Base-by-base conservation (phyloP, 2,329 filamentous ascomycete species). In the Claviceps sp. region DNA sequence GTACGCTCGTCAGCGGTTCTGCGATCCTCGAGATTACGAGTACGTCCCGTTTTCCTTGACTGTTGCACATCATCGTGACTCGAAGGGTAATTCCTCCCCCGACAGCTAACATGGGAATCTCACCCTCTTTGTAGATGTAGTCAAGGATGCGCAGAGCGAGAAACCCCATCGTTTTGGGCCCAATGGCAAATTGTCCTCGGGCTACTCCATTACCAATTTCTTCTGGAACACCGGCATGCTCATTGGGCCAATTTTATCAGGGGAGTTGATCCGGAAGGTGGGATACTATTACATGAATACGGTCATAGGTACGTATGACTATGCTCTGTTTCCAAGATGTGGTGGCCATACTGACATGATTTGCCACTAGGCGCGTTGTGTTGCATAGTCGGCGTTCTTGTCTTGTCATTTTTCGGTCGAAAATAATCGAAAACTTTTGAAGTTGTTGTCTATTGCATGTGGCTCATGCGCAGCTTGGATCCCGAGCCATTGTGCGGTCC, bases 281-380 rank as follows among this genome's bases (percentile, higher is more conserved):
- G 47, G 47, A n/a, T 49, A 49, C 22, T 49, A 34, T 37, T 42
- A 49, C 9, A 49, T 49, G 47, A 49, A 49, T 11, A 18, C 26
- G 8, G 18, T 8, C 5, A 42, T 49, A 13, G 47, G 47, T 49
- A 16, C n/a, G 22, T 42, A 18, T 34, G 11, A 16, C 18, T 5
- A 22, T 16, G 20, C 6, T 6, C 7, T 24, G 2, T 5, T 6
- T 3, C 8, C 9, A 9, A 22, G 9, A 34, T 11, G 1, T 13
- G 9, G 22, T 34, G 30, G 9, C 30, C 30, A 49, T 18, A 3
- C 46, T 48, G 46, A 46, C 14, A 16, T n/a, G 11, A 22, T 37
- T 37, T 24, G 11, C 6, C 5, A 16, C 7, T 16, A 48, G 46
- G 13, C 16, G 24, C 34, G 11, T 22, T 48, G 11, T 48, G 30